A percentile compares a stretch with the other conserved stretches of the same genome.
These are phyloP conservation scores for Verticillium dahliae DNA, from an alignment of 2,329 filamentous ascomycete genomes.

Conservation along the genomic window DNA sequence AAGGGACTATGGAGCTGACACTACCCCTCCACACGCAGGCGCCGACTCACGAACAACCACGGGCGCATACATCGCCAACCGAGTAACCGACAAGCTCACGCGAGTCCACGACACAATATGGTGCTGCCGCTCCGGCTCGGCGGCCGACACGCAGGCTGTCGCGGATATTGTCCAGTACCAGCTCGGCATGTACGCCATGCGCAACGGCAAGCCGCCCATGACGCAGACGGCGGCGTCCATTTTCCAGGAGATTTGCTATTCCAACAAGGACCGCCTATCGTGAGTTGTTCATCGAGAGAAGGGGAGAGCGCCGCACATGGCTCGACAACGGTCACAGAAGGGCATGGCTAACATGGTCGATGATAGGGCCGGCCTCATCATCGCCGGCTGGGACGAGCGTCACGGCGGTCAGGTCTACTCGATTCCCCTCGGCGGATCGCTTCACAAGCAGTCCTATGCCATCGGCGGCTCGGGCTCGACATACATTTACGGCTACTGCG, in stretches of 20 bases:
- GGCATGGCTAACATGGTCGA: background rate
- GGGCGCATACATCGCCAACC: constrained; percentile 96
- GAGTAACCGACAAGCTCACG: constrained; percentile 98
- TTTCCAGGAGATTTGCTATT: constrained; percentile 97
- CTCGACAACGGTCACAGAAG: background rate
- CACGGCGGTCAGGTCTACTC: constrained; percentile 97
- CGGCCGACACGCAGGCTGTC: constrained; percentile 94
- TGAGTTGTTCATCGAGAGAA: constrained; percentile 36
- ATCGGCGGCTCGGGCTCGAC: constrained; percentile 97
- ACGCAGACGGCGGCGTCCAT: constrained; percentile 93
- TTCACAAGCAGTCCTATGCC: constrained; percentile 94
- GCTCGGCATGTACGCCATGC: constrained; percentile 84
- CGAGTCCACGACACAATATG: constrained; percentile 98
- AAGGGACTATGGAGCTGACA: too few relatives aligned
- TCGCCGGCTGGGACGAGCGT: constrained; percentile 93
- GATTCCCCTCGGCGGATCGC: constrained; percentile 89
- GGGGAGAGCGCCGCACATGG: background rate
- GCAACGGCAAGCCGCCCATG: constrained; percentile 82
- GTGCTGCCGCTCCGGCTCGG: constrained; percentile 97
- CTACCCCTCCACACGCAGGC: constrained; percentile 36
- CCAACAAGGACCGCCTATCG: constrained; percentile 92
- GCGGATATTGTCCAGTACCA: constrained; percentile 98
- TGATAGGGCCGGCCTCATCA: constrained; percentile 84
- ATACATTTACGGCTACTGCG: constrained; percentile 99
- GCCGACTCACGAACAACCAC: constrained; percentile 97